Evolutionary conservation across 257 asterid species (phyloP).

Genomic region (Capsicum baccatum): DNA sequence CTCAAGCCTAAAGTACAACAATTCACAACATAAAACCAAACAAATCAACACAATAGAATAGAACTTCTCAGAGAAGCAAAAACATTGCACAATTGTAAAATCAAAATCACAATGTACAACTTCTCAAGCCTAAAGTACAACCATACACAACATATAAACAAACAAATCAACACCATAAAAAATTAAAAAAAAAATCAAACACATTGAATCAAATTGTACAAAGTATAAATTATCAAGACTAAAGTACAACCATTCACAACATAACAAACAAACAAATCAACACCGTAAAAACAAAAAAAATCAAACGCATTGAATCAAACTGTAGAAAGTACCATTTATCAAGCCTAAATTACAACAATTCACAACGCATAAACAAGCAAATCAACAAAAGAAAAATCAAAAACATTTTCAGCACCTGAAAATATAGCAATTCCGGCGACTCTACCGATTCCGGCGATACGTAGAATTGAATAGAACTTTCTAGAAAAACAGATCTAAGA

Average conservation of each 20-base stretch:
- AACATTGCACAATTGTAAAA: not conserved
- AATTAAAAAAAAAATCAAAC: not conserved
- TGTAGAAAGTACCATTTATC: not conserved
- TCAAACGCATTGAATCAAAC: not conserved
- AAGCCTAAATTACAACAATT: not conserved
- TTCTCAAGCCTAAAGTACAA: not conserved
- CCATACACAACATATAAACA: not conserved
- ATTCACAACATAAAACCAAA: too few relatives aligned
- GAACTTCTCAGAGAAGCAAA: not conserved
- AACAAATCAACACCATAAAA: not conserved
- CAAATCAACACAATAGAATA: too few relatives aligned
- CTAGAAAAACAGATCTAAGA: constrained; percentile 33
- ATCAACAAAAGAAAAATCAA: not conserved
- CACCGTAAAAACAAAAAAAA: not conserved
- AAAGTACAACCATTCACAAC: not conserved
- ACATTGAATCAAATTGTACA: not conserved
- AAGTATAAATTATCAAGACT: not conserved
- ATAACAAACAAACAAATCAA: not conserved
- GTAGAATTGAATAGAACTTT: constrained; percentile 16
- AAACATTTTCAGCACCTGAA: constrained; percentile 13
- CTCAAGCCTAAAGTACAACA: too few relatives aligned
- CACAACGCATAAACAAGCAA: not conserved
- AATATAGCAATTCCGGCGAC: not conserved
- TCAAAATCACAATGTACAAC: not conserved
- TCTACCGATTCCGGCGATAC: not conserved